Base-by-base conservation (phyloP, 441 rosid genomes). In the Macaranga tanarius region DNA sequence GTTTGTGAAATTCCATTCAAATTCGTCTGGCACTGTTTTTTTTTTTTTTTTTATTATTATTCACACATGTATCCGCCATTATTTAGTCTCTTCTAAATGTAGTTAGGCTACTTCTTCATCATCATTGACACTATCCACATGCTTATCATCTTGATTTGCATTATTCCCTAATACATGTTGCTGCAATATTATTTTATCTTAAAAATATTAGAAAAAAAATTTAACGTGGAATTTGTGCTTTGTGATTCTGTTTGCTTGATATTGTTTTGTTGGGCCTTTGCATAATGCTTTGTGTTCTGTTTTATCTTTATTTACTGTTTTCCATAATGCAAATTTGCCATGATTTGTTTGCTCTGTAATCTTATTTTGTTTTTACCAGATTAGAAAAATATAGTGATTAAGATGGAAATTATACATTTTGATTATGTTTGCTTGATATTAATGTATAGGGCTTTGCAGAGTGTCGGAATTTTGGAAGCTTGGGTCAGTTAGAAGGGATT, bases 371-470 rank as follows among this genome's bases (percentile, higher is more conserved):
- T 42, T 73, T 23, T 58, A 56, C 23, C n/a, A n/a, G 47, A 55
- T 2, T 11, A 48, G 38, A 44, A 70, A 64, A 45, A 50, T 47
- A 40, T 52, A 48, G 44, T 75, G 59, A 48, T 26, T 64, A 47
- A 62, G 15, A 31, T 79, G 48, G 59, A 61, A 74, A 65, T 72
- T 74, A 75, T 74, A 71, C 68, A 72, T 77, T 62, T 81, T 83
- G 73, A 80, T 84, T 68, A 73, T 83, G 78, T 76, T 83, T 83
- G 86, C 88, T 85, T 82, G 83, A 84, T 82, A 83, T 86, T 86
- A 82, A 81, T 84, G 77, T 89, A 81, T 87, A 95, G 99, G 99
- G 99, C 80, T 95, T 93, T 90, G 99, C 95, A 89, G 98, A 95
- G 82, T 86, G 77, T 88, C 88, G 95, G 83, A 85, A 75, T 79